Evolutionary conservation across 2,329 filamentous ascomycete genomes (phyloP), one percentile per base, ranked within the genome.

Genomic region (Calycina marina): DNA sequence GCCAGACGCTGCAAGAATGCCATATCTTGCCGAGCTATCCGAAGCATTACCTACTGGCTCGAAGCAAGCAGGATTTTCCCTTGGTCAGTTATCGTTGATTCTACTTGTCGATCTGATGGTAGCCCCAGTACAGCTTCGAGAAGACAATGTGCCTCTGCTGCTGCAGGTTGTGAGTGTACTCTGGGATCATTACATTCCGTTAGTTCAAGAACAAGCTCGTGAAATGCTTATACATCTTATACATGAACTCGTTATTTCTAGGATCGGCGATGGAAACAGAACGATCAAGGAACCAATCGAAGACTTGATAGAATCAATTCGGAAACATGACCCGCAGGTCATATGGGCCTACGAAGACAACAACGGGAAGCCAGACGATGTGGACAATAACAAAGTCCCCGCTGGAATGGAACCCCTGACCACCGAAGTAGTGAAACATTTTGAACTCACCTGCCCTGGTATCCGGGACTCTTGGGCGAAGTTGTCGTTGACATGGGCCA

Each of bases 191-290:
- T 94, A 98, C 49, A 93, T 83, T 1, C 75, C 83, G 3, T 70
- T 94, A 8, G 90, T 98, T 2, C 88, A 96, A 54, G 90, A 96
- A 44, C 88, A 98, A 55, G 86, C 92, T 17, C 75, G 86, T 30
- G 90, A 98, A 56, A 93, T 98, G 86, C 69, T 98, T 11, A 86
- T 98, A 2, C 90, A 98, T 59, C 67, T 98, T 12, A 92, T 98
- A 28, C 90, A 98, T 47, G 90, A 96, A 54, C 65, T 96, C 5
- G 84, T 98, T 22, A 85, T 94, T 16, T 73, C 72, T 1, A 67
- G 62, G 27, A 75, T 93, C 37, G 80, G 92, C 35, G 73, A 83
- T 36, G 67, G 75, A 5, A 67, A 64, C 12, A 72, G 74, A 4
- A 53, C 55, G 2, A 57, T 61, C 2, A 84, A 82, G 49, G 67